Base-by-base conservation (phyloP, 352 stramenopile genomes). In the Phytophthora boehmeriae region DNA sequence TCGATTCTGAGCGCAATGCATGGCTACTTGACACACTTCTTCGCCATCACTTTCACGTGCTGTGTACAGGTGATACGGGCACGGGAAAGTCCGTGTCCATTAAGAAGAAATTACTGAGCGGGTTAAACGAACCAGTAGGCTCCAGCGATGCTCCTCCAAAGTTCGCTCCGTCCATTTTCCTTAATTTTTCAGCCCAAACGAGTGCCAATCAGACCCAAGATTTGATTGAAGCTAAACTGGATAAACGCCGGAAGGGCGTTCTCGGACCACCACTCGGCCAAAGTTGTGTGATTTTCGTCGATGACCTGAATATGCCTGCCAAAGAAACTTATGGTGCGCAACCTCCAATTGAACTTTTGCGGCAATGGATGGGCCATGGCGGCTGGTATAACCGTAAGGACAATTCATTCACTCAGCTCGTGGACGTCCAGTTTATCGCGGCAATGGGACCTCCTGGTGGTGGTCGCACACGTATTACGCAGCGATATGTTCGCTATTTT, bases 351-450 rank as follows among this genome's bases (percentile, higher is more conserved):
- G 93, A 98, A 63, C 71, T 98, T 11, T 62, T 98, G 50, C 80
- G 93, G 1, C 93, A 98, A 66, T 97, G 91, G 89, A 98, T 98
- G 88, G 93, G 96, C 17, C 91, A 98, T 56, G 88, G 86, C 5
- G 93, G 93, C 5, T 98, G 92, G 92, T 98, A 98, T 75, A 95
- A 98, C 52, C 87, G 90, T 57, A 96, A 97, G 52, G 91, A 98
- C 59, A 97, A 97, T 53, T 86, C 88, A 25, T 98, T 97, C 65
- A 92, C 83, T 8, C 82, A 97, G 52, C 76, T 98, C n/a, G 86
- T 96, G 1, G 91, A 98, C 51, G 89, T 97, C n/a, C 90, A 97
- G 54, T 97, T 97, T 56, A 82, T 97, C 42, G 86, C 88, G 11
- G 92, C 89, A 14, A 98, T 98, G 93, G 94, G 93, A 3, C 93